These are phyloP conservation scores for Xylaria palmicola DNA, from an alignment of 495 filamentous ascomycete genomes.

Conservation along the genomic window DNA sequence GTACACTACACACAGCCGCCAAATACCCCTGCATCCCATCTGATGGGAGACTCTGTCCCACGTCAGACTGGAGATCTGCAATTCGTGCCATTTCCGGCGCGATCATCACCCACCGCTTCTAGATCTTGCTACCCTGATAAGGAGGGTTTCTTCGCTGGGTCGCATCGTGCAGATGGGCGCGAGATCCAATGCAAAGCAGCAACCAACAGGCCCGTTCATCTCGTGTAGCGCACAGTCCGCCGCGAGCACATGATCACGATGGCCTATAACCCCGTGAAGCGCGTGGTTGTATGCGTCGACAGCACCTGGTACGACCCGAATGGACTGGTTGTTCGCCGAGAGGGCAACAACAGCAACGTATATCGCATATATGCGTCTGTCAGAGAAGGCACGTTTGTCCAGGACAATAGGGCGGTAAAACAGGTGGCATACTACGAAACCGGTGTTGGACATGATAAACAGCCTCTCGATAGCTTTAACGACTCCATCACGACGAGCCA, in stretches of 20 bases:
- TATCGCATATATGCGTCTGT: conserved; percentile 14
- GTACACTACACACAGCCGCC: background rate
- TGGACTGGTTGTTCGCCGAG: conserved; percentile 10
- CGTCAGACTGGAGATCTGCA: conserved; percentile 14
- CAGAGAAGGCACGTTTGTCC: conserved; percentile 16
- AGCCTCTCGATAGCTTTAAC: conserved; percentile 9
- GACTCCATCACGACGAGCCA: conserved; percentile 1
- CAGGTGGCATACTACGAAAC: conserved; percentile 13
- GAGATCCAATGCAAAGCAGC: background rate
- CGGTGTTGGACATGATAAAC: conserved; percentile 10
- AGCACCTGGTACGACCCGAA: conserved; percentile 15
- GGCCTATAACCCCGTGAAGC: conserved; percentile 14
- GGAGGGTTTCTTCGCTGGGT: conserved; percentile 1
- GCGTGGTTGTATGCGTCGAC: conserved; percentile 15
- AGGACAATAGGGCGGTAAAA: conserved; percentile 14
- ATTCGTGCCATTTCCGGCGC: conserved; percentile 6
- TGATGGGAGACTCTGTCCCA: conserved; percentile 14
- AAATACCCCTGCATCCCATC: conserved; percentile 5
- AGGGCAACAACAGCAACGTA: conserved; percentile 16
- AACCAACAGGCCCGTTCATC: background rate
- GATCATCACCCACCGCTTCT: conserved; percentile 2
- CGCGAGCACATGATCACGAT: background rate
- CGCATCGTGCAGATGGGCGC: background rate
- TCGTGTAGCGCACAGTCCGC: background rate
- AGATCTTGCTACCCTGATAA: conserved; percentile 2